Percentiles rank a stretch among this genome's conserved stretches.
These are phyloP conservation scores for Zelopaecilomyces penicillatus DNA, from an alignment of 2,329 filamentous ascomycete genomes.

Conservation along the genomic window DNA sequence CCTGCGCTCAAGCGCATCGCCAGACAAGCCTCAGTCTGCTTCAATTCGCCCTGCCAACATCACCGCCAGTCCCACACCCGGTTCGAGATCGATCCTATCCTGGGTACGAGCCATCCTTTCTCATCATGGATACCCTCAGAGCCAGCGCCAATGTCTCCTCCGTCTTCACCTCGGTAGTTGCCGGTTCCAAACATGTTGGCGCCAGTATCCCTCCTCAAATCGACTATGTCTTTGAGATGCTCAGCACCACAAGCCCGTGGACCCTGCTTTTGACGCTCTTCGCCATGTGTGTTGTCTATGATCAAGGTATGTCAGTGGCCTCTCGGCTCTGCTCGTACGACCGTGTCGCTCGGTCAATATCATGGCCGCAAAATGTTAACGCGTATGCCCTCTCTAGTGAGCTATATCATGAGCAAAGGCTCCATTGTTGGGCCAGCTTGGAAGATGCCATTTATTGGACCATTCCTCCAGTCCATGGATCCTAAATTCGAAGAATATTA, in stretches of 20 bases:
- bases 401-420: conserved; percentile 67
- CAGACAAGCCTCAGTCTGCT: no score
- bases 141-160: conserved; percentile 52
- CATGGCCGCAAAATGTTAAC: not conserved
- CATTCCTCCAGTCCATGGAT: conserved; percentile 85
- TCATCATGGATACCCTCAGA: conserved; percentile 37
- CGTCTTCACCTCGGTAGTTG: conserved; percentile 62
- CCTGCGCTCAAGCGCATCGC: no score
- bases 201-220: conserved; percentile 47
- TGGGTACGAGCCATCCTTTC: not conserved
- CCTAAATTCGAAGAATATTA: conserved; percentile 89
- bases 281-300: conserved; percentile 67
- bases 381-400: conserved; percentile 41
- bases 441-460: conserved; percentile 87
- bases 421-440: conserved; percentile 64
- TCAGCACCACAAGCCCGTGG: conserved; percentile 49
- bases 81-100: not conserved
- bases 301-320: conserved; percentile 61
- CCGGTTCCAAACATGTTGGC: conserved; percentile 46
- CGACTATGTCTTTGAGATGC: conserved; percentile 43
- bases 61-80: not conserved
- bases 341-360: not conserved
- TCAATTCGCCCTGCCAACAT: not conserved
- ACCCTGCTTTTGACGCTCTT: conserved; percentile 64
- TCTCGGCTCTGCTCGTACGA: not conserved